Percentiles rank a stretch among this genome's conserved stretches.
Conservation (phyloP, 2,329 filamentous ascomycete genomes). For the Lachnellula suecica region DNA sequence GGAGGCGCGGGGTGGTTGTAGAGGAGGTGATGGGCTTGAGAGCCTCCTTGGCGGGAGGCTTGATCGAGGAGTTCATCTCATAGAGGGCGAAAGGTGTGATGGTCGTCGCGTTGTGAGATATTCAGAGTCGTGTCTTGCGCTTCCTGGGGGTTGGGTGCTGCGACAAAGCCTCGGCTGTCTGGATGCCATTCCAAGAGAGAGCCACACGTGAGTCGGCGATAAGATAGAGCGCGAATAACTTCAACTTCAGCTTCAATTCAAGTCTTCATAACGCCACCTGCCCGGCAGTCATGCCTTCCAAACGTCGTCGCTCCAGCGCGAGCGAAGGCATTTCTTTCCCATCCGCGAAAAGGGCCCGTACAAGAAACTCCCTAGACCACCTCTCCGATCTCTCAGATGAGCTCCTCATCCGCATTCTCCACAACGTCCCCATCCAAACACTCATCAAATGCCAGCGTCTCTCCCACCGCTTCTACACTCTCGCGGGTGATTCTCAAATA, state of each 20-base stretch:
- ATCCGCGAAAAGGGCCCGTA: slow-evolving; percentile 20
- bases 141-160: neutral
- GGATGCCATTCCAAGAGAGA: neutral
- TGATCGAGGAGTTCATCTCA: neutral
- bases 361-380: slow-evolving; percentile 47
- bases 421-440: slow-evolving; percentile 67
- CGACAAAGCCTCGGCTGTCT: too few species aligned
- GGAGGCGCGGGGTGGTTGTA: slow-evolving; percentile 14
- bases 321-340: slow-evolving; percentile 3
- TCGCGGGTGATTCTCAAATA: slow-evolving; percentile 80
- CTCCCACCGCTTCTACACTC: slow-evolving; percentile 71
- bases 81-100: neutral
- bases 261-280: neutral
- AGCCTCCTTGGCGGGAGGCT: slow-evolving; percentile 6
- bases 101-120: neutral
- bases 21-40: slow-evolving; percentile 4
- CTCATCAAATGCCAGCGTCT: slow-evolving; percentile 64
- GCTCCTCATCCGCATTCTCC: slow-evolving; percentile 79
- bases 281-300: slow-evolving; percentile 11
- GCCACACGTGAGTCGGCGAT: slow-evolving; percentile 3
- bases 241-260: neutral
- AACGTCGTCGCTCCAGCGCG: slow-evolving; percentile 25
- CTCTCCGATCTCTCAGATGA: slow-evolving; percentile 82
- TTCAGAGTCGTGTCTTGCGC: slow-evolving; percentile 1
- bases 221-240: neutral